A percentile compares a stretch with the other conserved stretches of the same genome.
These are phyloP conservation scores for Capronia americana DNA, from an alignment of 2,329 filamentous ascomycete genomes.

Conservation along the genomic window DNA sequence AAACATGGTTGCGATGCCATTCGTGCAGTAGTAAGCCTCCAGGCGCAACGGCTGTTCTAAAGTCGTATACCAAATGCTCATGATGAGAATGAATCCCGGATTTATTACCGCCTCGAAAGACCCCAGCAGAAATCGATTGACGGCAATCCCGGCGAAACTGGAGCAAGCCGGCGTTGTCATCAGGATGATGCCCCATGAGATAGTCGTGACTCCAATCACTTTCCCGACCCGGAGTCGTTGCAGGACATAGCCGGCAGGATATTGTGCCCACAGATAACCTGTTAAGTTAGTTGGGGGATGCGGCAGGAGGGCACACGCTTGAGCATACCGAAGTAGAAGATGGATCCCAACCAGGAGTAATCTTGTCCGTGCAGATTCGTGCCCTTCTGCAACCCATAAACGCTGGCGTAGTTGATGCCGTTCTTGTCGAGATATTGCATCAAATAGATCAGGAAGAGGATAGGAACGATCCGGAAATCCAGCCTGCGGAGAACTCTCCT, in stretches of 20 bases:
- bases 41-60: slow-evolving; percentile 32
- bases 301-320: not conserved
- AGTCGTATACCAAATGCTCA: slow-evolving; percentile 36
- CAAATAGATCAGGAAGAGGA: slow-evolving; percentile 36
- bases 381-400: slow-evolving; percentile 53
- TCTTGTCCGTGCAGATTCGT: slow-evolving; percentile 51
- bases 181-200: slow-evolving; percentile 32
- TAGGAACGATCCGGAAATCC: slow-evolving; percentile 33
- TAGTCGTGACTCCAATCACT: slow-evolving; percentile 50
- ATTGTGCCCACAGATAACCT: slow-evolving; percentile 57
- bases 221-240: slow-evolving; percentile 57
- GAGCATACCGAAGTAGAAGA: slow-evolving; percentile 53
- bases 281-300: slow-evolving; percentile 3
- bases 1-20: slow-evolving; percentile 67
- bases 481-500: slow-evolving; percentile 36
- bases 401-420: slow-evolving; percentile 42
- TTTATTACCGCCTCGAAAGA: slow-evolving; percentile 40
- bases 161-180: slow-evolving; percentile 31
- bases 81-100: slow-evolving; percentile 45
- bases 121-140: slow-evolving; percentile 32
- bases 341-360: slow-evolving; percentile 56
- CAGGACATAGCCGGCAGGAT: slow-evolving; percentile 58
- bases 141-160: slow-evolving; percentile 31
- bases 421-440: slow-evolving; percentile 40
- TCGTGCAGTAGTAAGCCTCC: slow-evolving; percentile 47